Evolutionary conservation across 768 basidiomycete species (phyloP), one percentile per base, ranked within the genome.

Genomic region (Russula sp.): DNA sequence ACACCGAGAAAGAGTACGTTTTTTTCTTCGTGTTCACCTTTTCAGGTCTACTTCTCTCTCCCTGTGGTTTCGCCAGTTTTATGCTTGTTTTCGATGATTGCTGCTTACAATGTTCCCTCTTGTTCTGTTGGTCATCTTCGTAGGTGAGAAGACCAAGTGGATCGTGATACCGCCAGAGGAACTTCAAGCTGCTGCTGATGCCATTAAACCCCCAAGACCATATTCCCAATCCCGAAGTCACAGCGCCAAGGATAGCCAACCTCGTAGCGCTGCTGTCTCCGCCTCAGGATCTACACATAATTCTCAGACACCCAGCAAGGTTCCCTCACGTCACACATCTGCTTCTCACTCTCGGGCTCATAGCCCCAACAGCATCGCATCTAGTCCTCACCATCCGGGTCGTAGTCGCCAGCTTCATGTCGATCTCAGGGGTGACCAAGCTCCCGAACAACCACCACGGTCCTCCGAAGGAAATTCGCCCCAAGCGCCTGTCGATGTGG

Each of bases 81-180:
- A 36, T 49, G 14, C 51, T 67, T 30, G 16, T 48, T 42, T 42
- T 51, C 36, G 34, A 57, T 51, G 28, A 57, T 61, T 28, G 55
- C 36, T 60, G 24, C 63, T 64, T 55, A 64, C 63, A 18, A 28
- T 55, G 8, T 54, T 51, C 16, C 32, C 44, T 30, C 59, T 52
- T 51, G 44, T 56, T 34, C 34, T 60, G 30, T 51, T 28, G 46
- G 36, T 58, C 24, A 11, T 61, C 9, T 64, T 56, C 60, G 63
- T 63, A 80, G 81, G 76, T 67, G 83, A 83, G 72, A 85, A 84
- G 74, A 73, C 79, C 6, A 86, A 85, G 74, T 86, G 85, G 85
- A 78, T 81, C 0, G 77, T 79, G n/a, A 83, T 86, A 49, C 83
- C 84, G 2, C 75, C 82, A 0, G 75, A 78, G 58, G 84, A 86